phyloP scores from a whole-genome alignment of 805 yeast genomes.

The Yamadazyma kitorensis region DNA sequence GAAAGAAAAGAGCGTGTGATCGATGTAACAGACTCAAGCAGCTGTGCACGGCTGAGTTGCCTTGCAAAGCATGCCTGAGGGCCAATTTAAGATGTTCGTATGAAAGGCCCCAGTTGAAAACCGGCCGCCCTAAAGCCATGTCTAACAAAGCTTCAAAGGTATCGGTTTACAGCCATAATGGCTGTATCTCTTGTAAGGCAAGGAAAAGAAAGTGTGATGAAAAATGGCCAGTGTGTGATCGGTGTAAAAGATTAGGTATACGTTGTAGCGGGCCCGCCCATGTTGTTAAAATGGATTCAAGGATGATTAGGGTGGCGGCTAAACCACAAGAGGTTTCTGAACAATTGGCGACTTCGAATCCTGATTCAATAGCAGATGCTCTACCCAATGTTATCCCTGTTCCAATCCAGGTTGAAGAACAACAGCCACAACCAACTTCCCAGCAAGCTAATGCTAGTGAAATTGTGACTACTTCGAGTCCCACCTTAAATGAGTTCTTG shows the following conservation, averaged over 20 bases:
- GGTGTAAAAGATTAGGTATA: slow-evolving; percentile 14
- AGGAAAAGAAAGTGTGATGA: slow-evolving; percentile 25
- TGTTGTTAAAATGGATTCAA: too few relatives aligned
- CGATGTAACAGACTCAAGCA: slow-evolving; percentile 23
- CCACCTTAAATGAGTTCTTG: background rate
- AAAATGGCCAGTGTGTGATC: slow-evolving; percentile 18
- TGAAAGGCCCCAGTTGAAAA: slow-evolving; percentile 16
- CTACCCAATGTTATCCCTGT: too few relatives aligned
- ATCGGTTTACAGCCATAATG: slow-evolving; percentile 17
- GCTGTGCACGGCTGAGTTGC: slow-evolving; percentile 17
- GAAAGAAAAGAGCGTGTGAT: slow-evolving; percentile 22
- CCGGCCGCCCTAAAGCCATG: slow-evolving; percentile 18
- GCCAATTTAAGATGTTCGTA: slow-evolving; percentile 11
- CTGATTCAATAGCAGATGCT: too few relatives aligned
- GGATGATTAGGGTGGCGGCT: too few relatives aligned
- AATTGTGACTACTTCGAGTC: too few relatives aligned
- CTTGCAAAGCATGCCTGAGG: slow-evolving; percentile 19
- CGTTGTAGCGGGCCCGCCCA: slow-evolving; percentile 13
- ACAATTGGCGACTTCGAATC: too few relatives aligned
- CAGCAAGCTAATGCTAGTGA: too few relatives aligned
- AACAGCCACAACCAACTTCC: too few relatives aligned
- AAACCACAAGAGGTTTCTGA: too few relatives aligned
- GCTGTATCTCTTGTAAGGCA: slow-evolving; percentile 19
- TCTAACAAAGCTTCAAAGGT: background rate
- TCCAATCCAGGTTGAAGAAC: too few relatives aligned